Evolutionary conservation across 371 early-diverging fungal species (phyloP).

Genomic region (Mucor irregularis): DNA sequence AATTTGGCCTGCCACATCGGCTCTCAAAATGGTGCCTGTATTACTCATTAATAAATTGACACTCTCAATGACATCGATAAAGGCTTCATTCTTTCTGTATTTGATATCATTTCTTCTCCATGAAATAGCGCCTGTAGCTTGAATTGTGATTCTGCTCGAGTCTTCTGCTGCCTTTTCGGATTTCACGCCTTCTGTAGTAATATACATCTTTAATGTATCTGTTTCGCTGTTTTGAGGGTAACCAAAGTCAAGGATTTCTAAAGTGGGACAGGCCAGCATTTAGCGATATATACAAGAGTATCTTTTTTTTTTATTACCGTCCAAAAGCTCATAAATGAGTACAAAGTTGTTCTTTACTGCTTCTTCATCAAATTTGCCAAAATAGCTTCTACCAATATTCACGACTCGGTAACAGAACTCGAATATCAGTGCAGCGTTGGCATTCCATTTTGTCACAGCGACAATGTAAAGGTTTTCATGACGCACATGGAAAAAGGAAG

Average conservation of each 20-base stretch:
- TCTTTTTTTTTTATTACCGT: conserved; percentile 59
- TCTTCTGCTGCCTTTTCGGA: conserved; percentile 75
- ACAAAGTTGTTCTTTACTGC: conserved; percentile 91
- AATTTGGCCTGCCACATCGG: conserved; percentile 84
- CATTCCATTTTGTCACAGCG: conserved; percentile 82
- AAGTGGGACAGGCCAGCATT: too few relatives aligned
- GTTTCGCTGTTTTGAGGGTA: conserved; percentile 90
- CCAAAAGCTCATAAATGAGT: conserved; percentile 87
- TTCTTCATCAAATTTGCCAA: conserved; percentile 89
- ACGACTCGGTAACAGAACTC: conserved; percentile 84
- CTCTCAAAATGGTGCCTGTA: conserved; percentile 76
- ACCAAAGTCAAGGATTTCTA: conserved; percentile 93
- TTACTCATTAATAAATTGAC: conserved; percentile 83
- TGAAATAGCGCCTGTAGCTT: conserved; percentile 88
- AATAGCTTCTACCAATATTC: conserved; percentile 77
- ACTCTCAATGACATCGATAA: conserved; percentile 88
- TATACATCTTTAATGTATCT: conserved; percentile 86
- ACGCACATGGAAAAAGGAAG: conserved; percentile 86
- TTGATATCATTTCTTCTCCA: conserved; percentile 90
- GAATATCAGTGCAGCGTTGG: conserved; percentile 83
- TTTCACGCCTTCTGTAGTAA: conserved; percentile 86
- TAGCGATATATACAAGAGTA: not conserved
- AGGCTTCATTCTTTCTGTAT: conserved; percentile 89
- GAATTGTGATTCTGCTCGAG: conserved; percentile 84
- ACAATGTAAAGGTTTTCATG: conserved; percentile 90